These are phyloP conservation scores for Daldinia vernicosa DNA, from an alignment of 495 filamentous ascomycete species.

Conservation along the genomic window DNA sequence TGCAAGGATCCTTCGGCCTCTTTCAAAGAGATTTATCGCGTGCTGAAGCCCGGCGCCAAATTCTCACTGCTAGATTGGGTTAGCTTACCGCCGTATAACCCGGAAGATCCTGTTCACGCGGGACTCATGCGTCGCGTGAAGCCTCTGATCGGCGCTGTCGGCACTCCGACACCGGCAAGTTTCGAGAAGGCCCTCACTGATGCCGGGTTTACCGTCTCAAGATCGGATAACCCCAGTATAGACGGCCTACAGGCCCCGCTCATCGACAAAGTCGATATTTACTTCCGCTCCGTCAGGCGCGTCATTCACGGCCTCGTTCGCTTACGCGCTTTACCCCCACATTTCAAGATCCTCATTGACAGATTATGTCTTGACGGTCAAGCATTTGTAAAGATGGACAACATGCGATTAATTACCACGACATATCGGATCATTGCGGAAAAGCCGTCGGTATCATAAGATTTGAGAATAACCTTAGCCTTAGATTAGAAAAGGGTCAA, in stretches of 20 bases:
- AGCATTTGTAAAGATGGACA: slow-evolving; percentile 71
- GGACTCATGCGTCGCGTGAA: slow-evolving; percentile 69
- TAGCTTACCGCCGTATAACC: slow-evolving; percentile 64
- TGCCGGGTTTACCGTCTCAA: slow-evolving; percentile 63
- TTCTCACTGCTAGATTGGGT: slow-evolving; percentile 69
- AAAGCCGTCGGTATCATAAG: slow-evolving; percentile 56
- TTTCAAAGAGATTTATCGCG: slow-evolving; percentile 64
- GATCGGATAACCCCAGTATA: slow-evolving; percentile 66
- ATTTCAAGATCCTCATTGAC: slow-evolving; percentile 71
- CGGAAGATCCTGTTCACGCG: slow-evolving; percentile 61
- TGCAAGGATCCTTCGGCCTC: slow-evolving; percentile 64
- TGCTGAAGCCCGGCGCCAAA: slow-evolving; percentile 66
- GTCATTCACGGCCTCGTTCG: slow-evolving; percentile 64
- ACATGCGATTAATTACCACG: slow-evolving; percentile 66
- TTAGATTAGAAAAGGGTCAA: neutral
- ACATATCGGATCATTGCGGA: slow-evolving; percentile 69
- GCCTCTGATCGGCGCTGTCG: slow-evolving; percentile 70
- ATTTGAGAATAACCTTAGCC: neutral
- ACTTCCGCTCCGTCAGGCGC: slow-evolving; percentile 66
- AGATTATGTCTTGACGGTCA: slow-evolving; percentile 68
- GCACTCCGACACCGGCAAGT: slow-evolving; percentile 65
- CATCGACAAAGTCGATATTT: slow-evolving; percentile 68
- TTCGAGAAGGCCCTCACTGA: slow-evolving; percentile 61
- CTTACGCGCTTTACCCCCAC: slow-evolving; percentile 60
- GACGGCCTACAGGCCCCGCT: slow-evolving; percentile 66